Evolutionary conservation across 176 grass and related monocot genomes (phyloP), one percentile per base, ranked within the genome.

Genomic region (Oryza rufipogon): DNA sequence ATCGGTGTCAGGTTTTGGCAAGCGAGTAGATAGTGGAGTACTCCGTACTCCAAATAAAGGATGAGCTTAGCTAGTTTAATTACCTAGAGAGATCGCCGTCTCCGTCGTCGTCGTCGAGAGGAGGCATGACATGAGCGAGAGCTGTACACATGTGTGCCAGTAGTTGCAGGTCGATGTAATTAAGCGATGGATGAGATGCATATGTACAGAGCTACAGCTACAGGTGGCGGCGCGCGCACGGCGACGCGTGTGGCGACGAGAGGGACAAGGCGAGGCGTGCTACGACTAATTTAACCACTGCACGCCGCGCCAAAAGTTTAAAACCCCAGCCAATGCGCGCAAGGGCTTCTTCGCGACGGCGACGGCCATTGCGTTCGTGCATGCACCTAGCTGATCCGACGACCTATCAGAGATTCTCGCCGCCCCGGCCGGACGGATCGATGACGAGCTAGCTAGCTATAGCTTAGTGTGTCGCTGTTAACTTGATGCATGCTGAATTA

Each of bases 151-250:
- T 2, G 30, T 60, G 20, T 67, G 14, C 28, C 51, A 51, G 64
- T 20, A 41, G 82, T n/a, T 19, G 20, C 36, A 3, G 73, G 17
- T 76, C n/a, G 17, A 22, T 42, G 44, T 60, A 32, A 39, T 66
- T 61, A 7, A 5, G 28, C 60, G 54, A 52, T 52, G 5, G 38
- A 36, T 36, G 30, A 9, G 46, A 47, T 13, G 46, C 13, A 51
- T 15, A 5, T 14, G 14, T 32, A 32, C 1, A 28, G 28, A 28
- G 28, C 1, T 28, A 38, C 38, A 11, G 1, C 48, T 1, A 56
- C 74, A 84, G 71, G 52, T 78, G 88, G 83, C 58, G 69, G 87
- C 69, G 38, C 5, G n/a, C 44, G 19, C 70, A 67, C 66, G 84
- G 68, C 79, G 74, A 79, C 68, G 74, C 84, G 60, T 74, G 79